Conservation (phyloP, 495 filamentous ascomycete genomes). For the Achaetomiella virescens region DNA sequence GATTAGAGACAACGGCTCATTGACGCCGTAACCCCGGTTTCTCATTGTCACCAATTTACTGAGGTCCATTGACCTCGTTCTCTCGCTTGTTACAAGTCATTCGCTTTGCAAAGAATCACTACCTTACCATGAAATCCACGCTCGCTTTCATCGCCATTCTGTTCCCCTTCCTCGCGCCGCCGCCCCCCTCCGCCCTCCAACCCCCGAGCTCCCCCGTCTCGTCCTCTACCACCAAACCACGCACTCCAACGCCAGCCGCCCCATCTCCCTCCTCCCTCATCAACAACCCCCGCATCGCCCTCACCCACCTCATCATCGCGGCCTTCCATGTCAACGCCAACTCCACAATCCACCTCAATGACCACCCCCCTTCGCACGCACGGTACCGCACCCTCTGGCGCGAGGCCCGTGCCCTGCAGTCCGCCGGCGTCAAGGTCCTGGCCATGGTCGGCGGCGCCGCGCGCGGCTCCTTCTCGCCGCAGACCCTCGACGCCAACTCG, state of each 20-base stretch:
- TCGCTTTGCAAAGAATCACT: no score
- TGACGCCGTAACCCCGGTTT: no score
- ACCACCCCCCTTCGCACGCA: slow-evolving; percentile 53
- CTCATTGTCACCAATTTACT: no score
- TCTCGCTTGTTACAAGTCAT: no score
- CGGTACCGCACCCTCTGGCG: slow-evolving; percentile 59
- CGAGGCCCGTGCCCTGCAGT: slow-evolving; percentile 54
- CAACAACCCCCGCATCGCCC: slow-evolving; percentile 43
- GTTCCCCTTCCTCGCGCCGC: no score
- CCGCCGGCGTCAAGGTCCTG: slow-evolving; percentile 61
- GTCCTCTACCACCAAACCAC: slow-evolving; percentile 73
- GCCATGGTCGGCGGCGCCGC: slow-evolving; percentile 83
- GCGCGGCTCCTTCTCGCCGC: slow-evolving; percentile 51
- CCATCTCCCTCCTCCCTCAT: slow-evolving; percentile 70
- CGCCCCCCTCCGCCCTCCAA: background rate
- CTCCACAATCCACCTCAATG: slow-evolving; percentile 63
- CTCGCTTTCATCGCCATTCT: no score
- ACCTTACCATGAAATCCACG: no score
- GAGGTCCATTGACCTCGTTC: no score
- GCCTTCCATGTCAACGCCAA: slow-evolving; percentile 65
- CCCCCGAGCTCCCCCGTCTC: slow-evolving; percentile 29
- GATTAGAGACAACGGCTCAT: no score
- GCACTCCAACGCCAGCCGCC: slow-evolving; percentile 44
- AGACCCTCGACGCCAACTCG: slow-evolving; percentile 49
- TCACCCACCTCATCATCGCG: slow-evolving; percentile 69